Base-by-base conservation (phyloP, 352 stramenopile genomes). In the Phytophthora idaei region DNA sequence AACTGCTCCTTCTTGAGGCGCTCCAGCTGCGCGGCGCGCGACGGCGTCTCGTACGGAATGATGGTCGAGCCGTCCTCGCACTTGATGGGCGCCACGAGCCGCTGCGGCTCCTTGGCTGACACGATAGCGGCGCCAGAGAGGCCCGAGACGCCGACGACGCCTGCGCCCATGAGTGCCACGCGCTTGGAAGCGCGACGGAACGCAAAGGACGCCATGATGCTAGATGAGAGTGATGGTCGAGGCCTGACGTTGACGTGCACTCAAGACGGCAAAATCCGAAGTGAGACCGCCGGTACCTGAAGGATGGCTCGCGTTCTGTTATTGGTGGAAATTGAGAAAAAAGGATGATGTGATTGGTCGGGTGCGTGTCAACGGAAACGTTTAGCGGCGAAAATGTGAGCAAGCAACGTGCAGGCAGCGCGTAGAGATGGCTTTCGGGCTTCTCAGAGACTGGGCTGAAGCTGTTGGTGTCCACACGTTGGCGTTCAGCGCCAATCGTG, bases 1-100 rank as follows among this genome's bases (percentile, higher is more conserved):
- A 97, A 98, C 6, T 96, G 71, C 63, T 98, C 90, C 36, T 83
- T 83, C 71, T 96, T 87, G 32, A 98, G 88, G 9, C 83, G 80
- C 46, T 80, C 73, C 10, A 98, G 77, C 78, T 93, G 86, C 32
- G 73, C 68, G 3, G 65, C 66, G 28, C 88, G 88, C 42, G 86
- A 77, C 41, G 88, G 88, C 61, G 90, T 84, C 57, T 95, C 85
- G 71, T 93, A 95, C 29, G 88, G 88, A 60, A 85, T 80, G 73
- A 95, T 94, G 60, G 83, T 81, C 28, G 85, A 90, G 50, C 88
- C 88, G 61, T 95, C 88, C 36, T 95, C 86, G 71, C 88, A 95
- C 67, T 77, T 77, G 67, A 95, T 94, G 12, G 86, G 83, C 37
- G 81, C 75, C 28, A 95, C 85, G 51, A 93, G 80, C 14, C 83